Evolutionary conservation across 164 flowering plant species (phyloP), one percentile per base, ranked within the genome.

Genomic region (Amborella trichopoda): DNA sequence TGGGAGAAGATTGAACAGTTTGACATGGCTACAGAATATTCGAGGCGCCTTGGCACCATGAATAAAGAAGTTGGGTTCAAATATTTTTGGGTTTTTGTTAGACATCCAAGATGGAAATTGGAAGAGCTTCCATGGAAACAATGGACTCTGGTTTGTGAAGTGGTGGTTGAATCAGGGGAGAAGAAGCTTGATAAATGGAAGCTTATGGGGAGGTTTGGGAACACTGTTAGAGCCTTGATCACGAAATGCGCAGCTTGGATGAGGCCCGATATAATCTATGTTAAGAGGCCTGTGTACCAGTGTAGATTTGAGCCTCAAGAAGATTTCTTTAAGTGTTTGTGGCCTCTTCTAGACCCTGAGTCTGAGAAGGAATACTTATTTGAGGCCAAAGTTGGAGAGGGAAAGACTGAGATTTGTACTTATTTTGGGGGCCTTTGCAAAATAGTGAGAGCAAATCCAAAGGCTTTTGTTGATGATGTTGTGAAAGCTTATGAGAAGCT

Each of bases 381-480:
- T 51, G 93, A 91, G 55, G 45, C 86, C 72, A 65, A 48, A 58
- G 52, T 46, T 25, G 98, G 78, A 16, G 79, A 78, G 49, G 94
- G 91, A 28, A 73, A 71, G 50, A 72, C 76, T 20, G 87, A 90
- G 51, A n/a, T 60, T 64, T 66, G 78, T 43, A 86, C 93, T n/a
- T 91, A 86, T 58, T 86, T 76, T 49, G 81, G 67, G 10, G 98
- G 98, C 40, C 63, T 91, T 72, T 91, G 98, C 52, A 91, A 76
- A 78, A 76, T 91, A 56, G 84, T 79, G 62, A 86, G 40, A 75
- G 80, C 61, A 55, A 91, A 53, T 46, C 87, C 71, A 0, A 91
- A 86, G 75, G 80, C 90, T 0, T 91, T 71, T 68, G 96, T 91
- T 44, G 98, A 91, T 65, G 98, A 86, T 69, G 96, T 91, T 44